Base-by-base conservation (phyloP, 257 asterid genomes). In the Forsythia suspensa region DNA sequence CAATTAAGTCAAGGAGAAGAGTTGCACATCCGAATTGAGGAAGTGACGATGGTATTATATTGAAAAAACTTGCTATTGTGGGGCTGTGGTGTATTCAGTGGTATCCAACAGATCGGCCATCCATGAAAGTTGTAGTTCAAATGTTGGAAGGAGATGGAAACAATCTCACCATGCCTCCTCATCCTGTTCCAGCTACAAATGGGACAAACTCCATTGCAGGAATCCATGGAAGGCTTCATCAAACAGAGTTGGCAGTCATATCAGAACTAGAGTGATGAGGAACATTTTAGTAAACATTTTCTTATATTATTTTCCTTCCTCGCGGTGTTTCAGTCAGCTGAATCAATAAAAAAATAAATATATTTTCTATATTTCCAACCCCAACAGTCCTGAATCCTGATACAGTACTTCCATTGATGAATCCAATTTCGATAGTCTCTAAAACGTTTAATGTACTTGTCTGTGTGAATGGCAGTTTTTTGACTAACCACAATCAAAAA, bases 41-140 rank as follows among this genome's bases (percentile, higher is more conserved):
- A 79, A 8, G 59, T 4, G 81, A 69, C 8, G 73, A 59, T 21
- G 24, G 43, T 37, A 8, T 8, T 51, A 72, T 85, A 18, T 44
- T 72, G 55, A 86, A 63, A 59, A 83, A 78, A 52, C 76, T 83
- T 36, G 72, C 76, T 34, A 24, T 69, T 7, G 80, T 78, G 18
- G 89, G 87, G 67, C 82, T 83, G 0, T 84, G 88, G 88, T 87
- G 87, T 46, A 82, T 80, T 36, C 84, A 84, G 75, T 84, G 88
- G 88, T 61, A 77, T 75, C 87, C 87, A 5, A 68, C 36, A 0
- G 85, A 80, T 63, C 82, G 89, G 1, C 86, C 88, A 15, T 73
- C 84, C 20, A 73, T 79, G 81, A 74, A 82, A 39, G 41, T 1
- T 2, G 86, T 82, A 44, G 75, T 86, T 15, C 86, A 82, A 69